Evolutionary conservation across 495 filamentous ascomycete genomes (phyloP), one percentile per base, ranked within the genome.

Genomic region (Darksidea phi): DNA sequence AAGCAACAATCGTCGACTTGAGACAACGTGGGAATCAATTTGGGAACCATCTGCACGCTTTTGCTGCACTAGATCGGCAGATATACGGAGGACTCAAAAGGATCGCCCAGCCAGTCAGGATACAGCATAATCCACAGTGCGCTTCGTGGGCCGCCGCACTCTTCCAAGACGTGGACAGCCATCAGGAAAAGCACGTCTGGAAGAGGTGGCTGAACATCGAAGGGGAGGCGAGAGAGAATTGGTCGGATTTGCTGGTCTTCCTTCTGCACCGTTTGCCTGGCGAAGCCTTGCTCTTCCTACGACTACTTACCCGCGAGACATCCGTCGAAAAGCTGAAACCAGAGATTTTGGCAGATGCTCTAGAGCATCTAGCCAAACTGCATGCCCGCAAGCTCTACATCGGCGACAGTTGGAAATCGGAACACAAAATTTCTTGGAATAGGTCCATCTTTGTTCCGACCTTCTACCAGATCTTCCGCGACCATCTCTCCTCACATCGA

Each of bases 331-430:
- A 6, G 2, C 18, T 0, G 25, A 25, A 13, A 2, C 34, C 23
- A 24, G 21, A 13, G 20, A 43, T 82, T 53, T 69, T 84, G 10
- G 69, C 69, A 32, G 83, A 88, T 66, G 74, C 78, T 52, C 54
- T 87, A 21, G 52, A 60, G 17, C 49, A 72, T 59, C 67, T 60
- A 68, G 51, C 46, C 37, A 43, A 43, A 43, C 6, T 15, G 15
- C 41, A 3, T 13, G 18, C 13, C 15, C 5, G 18, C 3, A 43
- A 43, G 13, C 41, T 43, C 4, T 15, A 43, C 13, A 13, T 43
- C 6, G 41, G 28, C 28, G 10, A 32, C 28, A 43, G 41, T 13
- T 43, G 15, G 41, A 15, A 43, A 20, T 3, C 6, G 41, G 13
- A 43, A 13, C 13, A 43, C 41, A 3, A 6, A 20, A 43, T n/a